Evolutionary conservation across 176 grass and related monocot species (phyloP), one percentile per base, ranked within the genome.

Genomic region (Zoysia japonica): DNA sequence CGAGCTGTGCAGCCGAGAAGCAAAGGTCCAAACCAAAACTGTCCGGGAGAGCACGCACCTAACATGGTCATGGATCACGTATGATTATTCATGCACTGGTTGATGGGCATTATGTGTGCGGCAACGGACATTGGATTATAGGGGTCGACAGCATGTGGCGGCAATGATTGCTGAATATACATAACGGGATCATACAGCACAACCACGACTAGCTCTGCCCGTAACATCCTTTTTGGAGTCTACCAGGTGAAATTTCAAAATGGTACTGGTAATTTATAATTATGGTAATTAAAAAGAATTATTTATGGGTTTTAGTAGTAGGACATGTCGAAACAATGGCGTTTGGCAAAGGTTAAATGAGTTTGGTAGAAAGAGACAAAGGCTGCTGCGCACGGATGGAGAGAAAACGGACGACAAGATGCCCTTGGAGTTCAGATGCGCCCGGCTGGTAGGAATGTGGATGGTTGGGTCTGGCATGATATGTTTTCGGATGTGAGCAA

Each of bases 11-110:
- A 61, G 36, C 13, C 42, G 7, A 40, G 76, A 10, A 55, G 81
- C 77, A 88, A 80, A 84, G 76, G 76, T 88, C 81, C 70, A 84
- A 76, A 48, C 37, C 36, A 80, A 81, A 80, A 49, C 63, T 80
- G 81, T 88, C 76, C 46, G 36, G 71, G 75, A 40, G 20, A 36
- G 59, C 59, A 28, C 86, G 5, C 87, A 88, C 65, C 82, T 84
- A 88, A 88, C 82, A 71, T 80, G 56, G 56, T 48, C 70, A 80
- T 74, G 81, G 65, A 65, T 80, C 86, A 56, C 38, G 63, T 47
- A 80, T 46, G 37, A 45, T 69, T 69, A 53, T 59, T 13, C 19
- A 76, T 51, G 72, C 41, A 80, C 81, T 50, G 43, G 6, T 19
- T 19, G 40, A 48, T 79, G 20, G 64, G 35, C 76, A 74, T 83